These are phyloP conservation scores for Smittium mucronatum DNA, from an alignment of 371 early-diverging fungal species.

Conservation along the genomic window DNA sequence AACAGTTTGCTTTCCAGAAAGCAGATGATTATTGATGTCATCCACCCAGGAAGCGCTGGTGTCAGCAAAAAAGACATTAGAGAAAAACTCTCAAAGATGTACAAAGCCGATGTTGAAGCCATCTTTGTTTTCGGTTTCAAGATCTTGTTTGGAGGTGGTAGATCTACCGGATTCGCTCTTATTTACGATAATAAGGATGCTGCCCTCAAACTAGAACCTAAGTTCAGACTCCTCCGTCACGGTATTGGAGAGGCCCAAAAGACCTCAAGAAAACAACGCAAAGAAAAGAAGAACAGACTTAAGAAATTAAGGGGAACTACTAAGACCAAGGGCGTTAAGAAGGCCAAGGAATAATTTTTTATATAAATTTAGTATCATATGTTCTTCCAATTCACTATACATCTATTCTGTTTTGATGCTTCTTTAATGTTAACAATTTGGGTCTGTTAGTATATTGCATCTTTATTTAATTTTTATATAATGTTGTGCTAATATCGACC, in stretches of 20 bases:
- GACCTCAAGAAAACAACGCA: conserved; percentile 93
- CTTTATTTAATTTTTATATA: too few species aligned
- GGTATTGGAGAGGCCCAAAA: conserved; percentile 62
- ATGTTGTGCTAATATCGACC: too few species aligned
- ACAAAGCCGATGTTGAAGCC: conserved; percentile 84
- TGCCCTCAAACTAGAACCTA: conserved; percentile 97
- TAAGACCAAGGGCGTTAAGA: conserved; percentile 90
- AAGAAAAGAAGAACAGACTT: conserved; percentile 97
- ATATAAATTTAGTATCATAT: too few species aligned
- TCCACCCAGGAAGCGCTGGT: conserved; percentile 90
- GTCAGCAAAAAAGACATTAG: conserved; percentile 85
- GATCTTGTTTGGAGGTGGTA: conserved; percentile 96
- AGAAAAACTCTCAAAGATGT: conserved; percentile 90
- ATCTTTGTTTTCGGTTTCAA: conserved; percentile 92
- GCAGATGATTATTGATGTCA: conserved; percentile 94
- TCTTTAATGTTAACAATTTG: too few species aligned
- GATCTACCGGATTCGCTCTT: conserved; percentile 92
- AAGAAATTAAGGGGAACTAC: conserved; percentile 97
- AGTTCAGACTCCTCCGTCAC: conserved; percentile 82
- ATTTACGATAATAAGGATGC: conserved; percentile 93
- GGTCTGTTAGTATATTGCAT: too few species aligned
- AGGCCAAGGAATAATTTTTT: too few species aligned
- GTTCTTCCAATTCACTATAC: too few species aligned
- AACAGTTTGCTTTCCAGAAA: conserved; percentile 96
- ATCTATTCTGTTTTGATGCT: too few species aligned